Evolutionary conservation across 176 grass and related monocot genomes (phyloP), one percentile per base, ranked within the genome.

Genomic region (Triticum urartu): DNA sequence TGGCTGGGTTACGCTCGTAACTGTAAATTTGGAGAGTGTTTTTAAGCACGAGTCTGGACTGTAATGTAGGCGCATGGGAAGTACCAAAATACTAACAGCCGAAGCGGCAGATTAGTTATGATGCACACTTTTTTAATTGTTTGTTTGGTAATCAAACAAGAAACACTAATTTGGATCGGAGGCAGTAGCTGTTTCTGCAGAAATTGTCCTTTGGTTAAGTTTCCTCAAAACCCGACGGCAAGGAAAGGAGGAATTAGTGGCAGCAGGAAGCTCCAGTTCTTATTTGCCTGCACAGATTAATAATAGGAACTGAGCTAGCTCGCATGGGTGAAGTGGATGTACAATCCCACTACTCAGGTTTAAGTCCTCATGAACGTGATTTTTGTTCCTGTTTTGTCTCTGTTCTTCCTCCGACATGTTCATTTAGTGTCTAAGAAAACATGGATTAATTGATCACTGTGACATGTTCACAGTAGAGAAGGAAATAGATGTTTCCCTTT

Each of bases 41-140:
- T 76, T 73, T 84, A 79, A 61, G 60, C 61, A 33, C 48, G 36
- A 76, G 36, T 58, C 68, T 75, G 59, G 76, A 84, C 61, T 61
- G 3, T 4, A 74, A 74, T 74, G 22, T 48, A 8, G n/a, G 50
- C 79, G 83, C 80, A 79, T 25, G 20, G 39, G 36, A 86, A 33
- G 30, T 83, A 71, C 56, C 32, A 35, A 56, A 25, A 25, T 72
- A 42, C 40, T 59, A 64, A 71, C 10, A 25, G 65, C 48, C 17
- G 34, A 71, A 50, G 58, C 2, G 3, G 32, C 14, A 64, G 45
- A 20, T 35, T 77, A 69, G 6, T 60, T 86, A 60, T 60, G 68
- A 10, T 79, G n/a, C 52, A 26, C 15, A 3, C 81, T 68, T 70
- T 39, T 39, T 8, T 8, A 6, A 61, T 61, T 45, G 17, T 71